A percentile compares a stretch with the other conserved stretches of the same genome.
phyloP scores from a whole-genome alignment of 139 green algal species.

The Tetratostichococcus sp. region DNA sequence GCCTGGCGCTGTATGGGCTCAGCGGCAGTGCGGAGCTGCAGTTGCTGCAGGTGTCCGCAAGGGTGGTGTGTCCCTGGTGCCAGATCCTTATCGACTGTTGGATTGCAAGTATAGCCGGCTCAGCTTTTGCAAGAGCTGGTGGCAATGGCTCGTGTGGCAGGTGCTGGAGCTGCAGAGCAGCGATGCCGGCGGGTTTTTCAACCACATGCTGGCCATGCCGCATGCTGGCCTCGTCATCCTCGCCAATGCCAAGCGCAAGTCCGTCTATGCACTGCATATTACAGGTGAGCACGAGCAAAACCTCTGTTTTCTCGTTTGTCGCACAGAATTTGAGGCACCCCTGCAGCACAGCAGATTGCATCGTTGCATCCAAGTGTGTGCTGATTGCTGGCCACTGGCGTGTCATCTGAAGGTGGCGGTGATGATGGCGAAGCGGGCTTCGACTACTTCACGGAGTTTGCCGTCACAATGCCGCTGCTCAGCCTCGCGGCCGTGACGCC shows the following conservation, averaged over 20 bases:
- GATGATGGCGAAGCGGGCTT: slow-evolving; percentile 25
- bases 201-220: slow-evolving; percentile 43
- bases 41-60: background rate
- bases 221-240: slow-evolving; percentile 58
- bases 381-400: no score
- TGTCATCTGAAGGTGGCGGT: background rate
- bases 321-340: no score
- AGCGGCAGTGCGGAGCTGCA: slow-evolving; percentile 1
- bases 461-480: slow-evolving; percentile 72
- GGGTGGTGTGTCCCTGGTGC: no score
- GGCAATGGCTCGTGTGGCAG: no score
- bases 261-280: slow-evolving; percentile 68
- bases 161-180: slow-evolving; percentile 17
- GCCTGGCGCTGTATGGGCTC: slow-evolving; percentile 50
- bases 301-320: no score
- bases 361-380: no score
- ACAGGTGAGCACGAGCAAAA: background rate
- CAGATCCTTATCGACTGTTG: no score
- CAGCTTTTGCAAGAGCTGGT: no score
- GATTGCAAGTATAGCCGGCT: no score
- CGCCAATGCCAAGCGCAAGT: slow-evolving; percentile 61
- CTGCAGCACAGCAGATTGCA: no score
- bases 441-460: slow-evolving; percentile 64
- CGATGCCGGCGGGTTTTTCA: slow-evolving; percentile 33
- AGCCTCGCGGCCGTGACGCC: slow-evolving; percentile 41